Evolutionary conservation across 2,329 filamentous ascomycete genomes (phyloP), one percentile per base, ranked within the genome.

Genomic region (Chaetomium olivaceum): DNA sequence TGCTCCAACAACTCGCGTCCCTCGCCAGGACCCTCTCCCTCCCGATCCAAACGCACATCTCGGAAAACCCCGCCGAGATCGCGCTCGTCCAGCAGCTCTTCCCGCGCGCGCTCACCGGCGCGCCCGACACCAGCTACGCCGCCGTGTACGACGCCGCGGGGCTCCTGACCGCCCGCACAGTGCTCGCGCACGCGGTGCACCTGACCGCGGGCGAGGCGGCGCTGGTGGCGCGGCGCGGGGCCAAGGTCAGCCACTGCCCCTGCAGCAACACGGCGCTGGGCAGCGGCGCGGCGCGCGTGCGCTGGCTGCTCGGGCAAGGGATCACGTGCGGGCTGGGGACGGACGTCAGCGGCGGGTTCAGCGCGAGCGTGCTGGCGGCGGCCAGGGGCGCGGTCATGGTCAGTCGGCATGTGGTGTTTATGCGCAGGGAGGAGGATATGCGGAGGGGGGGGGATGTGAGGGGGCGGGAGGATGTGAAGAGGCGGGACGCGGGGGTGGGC

Each of bases 261-360:
- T 91, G 90, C 62, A 92, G 89, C 71, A 99, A 99, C 77, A 89
- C 87, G 6, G 88, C 91, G 0, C 82, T 99, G 58, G 91, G 91
- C 1, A 92, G 88, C 33, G 95, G 95, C 0, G 84, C 89, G 58
- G 91, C 91, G 9, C 87, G 86, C 4, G 89, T 99, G 1, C 83
- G 94, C 21, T 85, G 85, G 77, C 76, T 97, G 71, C 82, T 97
- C n/a, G 61, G 85, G 92, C 25, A 83, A 84, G 61, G 92, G 91
- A 83, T 98, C 55, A 87, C 86, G 0, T 88, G 97, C 6, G 94
- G 95, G 0, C 80, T 99, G 0, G 95, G 95, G 0, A 98, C 94
- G 0, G 95, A 99, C 76, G 88, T 98, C 65, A 91, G 87, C 71
- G 95, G 94, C 2, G 95, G 95, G 0, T 97, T 94, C 76, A 91